Base-by-base conservation (phyloP, 129 eudicot genomes). In the Saposhnikovia divaricata region DNA sequence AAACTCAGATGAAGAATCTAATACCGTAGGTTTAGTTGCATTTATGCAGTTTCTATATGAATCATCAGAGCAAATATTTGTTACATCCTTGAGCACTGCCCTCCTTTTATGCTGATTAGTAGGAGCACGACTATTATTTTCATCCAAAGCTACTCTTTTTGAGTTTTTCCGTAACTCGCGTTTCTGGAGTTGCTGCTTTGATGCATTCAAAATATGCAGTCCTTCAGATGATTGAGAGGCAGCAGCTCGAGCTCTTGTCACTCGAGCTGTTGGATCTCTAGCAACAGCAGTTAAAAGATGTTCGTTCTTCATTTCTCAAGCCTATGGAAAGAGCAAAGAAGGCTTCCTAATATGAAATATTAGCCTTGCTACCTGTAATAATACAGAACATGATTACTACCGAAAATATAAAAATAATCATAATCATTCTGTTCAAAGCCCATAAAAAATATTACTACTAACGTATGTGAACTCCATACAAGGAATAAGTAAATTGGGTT, bases 201-300 rank as follows among this genome's bases (percentile, higher is more conserved):
- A 73, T 50, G 40, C 43, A 46, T 85, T 83, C 77, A 75, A 46
- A 47, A 57, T 21, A 16, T 27, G 23, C 37, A 73, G 48, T 66
- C 70, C 79, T 44, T 79, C 80, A 34, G 87, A 75, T 47, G 84
- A 75, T 77, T 81, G 85, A 50, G 71, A 76, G 9, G 84, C 86
- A 69, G 92, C 92, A 70, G 90, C 90, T 65, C 88, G 87, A 81
- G 97, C 89, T 80, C 97, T 78, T 79, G 97, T 91, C 48, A 89
- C 82, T 31, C 93, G 91, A 77, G 76, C 82, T 74, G 78, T 76
- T 28, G 90, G 84, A 81, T 79, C 89, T 46, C 69, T 86, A 74
- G 44, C 74, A 44, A 59, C 57, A 81, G 83, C 74, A 44, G 72
- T 82, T 78, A 72, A 77, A 74, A 50, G 14, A 73, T 81, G 81